phyloP scores from a whole-genome alignment of 305 asterid species.

The Fraxinus angustifolia region DNA sequence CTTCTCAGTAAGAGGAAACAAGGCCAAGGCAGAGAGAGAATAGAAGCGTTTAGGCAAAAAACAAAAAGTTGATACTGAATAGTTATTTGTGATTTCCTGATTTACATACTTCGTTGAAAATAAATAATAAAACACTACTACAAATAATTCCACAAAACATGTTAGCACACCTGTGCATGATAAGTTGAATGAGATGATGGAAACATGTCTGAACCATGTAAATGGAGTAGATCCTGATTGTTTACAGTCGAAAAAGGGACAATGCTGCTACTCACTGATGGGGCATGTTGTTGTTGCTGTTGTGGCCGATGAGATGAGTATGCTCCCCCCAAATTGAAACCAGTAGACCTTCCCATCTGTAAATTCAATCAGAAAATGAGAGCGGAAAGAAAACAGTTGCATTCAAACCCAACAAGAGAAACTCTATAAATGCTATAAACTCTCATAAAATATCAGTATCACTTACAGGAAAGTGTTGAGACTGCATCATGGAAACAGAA shows the following conservation, averaged over 20 bases:
- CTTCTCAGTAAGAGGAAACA: conserved; percentile 14
- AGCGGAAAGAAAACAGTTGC: conserved; percentile 1
- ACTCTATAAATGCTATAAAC: background rate
- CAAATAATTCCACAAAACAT: conserved; percentile 15
- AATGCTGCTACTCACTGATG: conserved; percentile 65
- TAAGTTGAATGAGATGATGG: conserved; percentile 69
- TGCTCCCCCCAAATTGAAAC: conserved; percentile 87
- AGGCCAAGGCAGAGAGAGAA: conserved; percentile 1
- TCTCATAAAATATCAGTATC: conserved; percentile 17
- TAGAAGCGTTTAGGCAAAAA: background rate
- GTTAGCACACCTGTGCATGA: conserved; percentile 68
- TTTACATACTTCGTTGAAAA: conserved; percentile 7
- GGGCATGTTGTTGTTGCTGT: conserved; percentile 76
- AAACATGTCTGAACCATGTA: conserved; percentile 89
- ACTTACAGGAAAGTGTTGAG: conserved; percentile 87
- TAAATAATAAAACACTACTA: conserved; percentile 6
- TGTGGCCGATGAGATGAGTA: conserved; percentile 89
- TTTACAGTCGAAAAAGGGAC: conserved; percentile 69
- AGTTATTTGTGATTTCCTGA: background rate
- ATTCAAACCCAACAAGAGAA: background rate
- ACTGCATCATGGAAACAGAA: conserved; percentile 86
- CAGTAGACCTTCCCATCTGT: conserved; percentile 95
- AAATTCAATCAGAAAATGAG: conserved; percentile 30
- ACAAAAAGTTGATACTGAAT: background rate
- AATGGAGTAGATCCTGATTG: conserved; percentile 88